Base-by-base conservation (phyloP, 179 eudicot species). In the Silene noctiflora region DNA sequence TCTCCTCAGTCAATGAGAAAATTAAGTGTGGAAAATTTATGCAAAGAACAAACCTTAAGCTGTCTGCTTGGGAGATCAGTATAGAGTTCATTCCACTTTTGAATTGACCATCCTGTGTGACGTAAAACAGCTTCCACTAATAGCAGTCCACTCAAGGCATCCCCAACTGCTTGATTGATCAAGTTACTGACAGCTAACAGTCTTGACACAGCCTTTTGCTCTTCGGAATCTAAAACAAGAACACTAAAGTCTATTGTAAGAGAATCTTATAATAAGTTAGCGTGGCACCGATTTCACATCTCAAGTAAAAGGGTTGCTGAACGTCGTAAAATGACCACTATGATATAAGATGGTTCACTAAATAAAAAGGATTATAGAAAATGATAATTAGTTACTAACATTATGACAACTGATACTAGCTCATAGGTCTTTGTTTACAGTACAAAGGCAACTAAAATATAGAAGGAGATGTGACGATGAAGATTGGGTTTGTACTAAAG, bases 151-250 rank as follows among this genome's bases (percentile, higher is more conserved):
- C 98, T 93, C 81, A 95, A 77, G 35, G 99, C 97, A 81, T 95
- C 99, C 62, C 99, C 99, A 78, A 95, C 96, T 20, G 99, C 98
- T 75, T 93, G 99, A 83, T 95, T 95, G 79, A 95, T 91, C 81
- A 95, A 73, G 76, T 88, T 86, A 82, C 93, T 91, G 65, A 89
- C 93, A 17, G 98, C 98, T 87, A 91, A 79, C 72, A 95, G 86
- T 84, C 97, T 86, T 80, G 74, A 77, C 62, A 85, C 90, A 77
- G 98, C 97, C 87, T 89, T 89, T 2, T 89, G 89, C 84, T 84
- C 83, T 76, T 87, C 91, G n/a, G 91, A 88, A 73, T 84, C 92
- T 95, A 82, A 68, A 82, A 88, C 62, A 77, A 73, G 61, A 44
- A 44, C 51, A 44, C 51, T 11, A 44, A 42, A 44, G 13, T 44